Evolutionary conservation across 1,284 basidiomycete species (phyloP).

Genomic region (Ganoderma sp.): DNA sequence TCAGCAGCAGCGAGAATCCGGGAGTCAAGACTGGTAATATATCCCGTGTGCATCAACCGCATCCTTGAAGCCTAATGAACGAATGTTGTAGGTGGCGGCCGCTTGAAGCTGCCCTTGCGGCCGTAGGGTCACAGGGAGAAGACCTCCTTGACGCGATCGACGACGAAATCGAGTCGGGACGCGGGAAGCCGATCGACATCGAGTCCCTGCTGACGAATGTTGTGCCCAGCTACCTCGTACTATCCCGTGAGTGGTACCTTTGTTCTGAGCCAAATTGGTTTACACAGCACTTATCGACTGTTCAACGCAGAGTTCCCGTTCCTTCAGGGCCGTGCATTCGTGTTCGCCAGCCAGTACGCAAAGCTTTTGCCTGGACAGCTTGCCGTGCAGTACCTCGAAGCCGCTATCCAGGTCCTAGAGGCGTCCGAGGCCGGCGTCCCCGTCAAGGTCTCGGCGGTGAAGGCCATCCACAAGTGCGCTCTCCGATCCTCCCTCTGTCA

Average conservation of each 20-base stretch:
- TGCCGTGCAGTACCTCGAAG: conserved; percentile 84
- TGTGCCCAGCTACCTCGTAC: conserved; percentile 77
- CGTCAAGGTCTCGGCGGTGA: conserved; percentile 93
- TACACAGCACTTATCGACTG: background rate
- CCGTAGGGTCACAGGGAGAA: conserved; percentile 85
- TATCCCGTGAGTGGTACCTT: conserved; percentile 56
- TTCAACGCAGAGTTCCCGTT: conserved; percentile 74
- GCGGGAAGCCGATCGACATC: conserved; percentile 75
- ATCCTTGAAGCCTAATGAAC: background rate
- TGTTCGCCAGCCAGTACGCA: conserved; percentile 92
- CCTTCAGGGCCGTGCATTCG: conserved; percentile 92
- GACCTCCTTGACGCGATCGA: conserved; percentile 79
- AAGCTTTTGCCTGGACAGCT: conserved; percentile 74
- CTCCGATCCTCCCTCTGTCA: background rate
- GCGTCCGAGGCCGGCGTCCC: conserved; percentile 72
- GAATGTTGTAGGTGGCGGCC: conserved; percentile 77
- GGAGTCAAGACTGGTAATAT: conserved; percentile 59
- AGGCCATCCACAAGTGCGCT: conserved; percentile 86
- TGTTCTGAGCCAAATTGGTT: background rate
- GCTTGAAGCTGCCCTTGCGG: conserved; percentile 83
- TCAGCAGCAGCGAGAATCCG: conserved; percentile 56
- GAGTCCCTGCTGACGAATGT: conserved; percentile 77
- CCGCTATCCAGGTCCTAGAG: conserved; percentile 87
- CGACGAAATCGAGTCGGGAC: conserved; percentile 70
- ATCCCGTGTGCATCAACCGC: background rate